Percentiles rank a stretch among this genome's conserved stretches.
Conservation (phyloP, 177 flowering plant species). For the Vitis hybrid region DNA sequence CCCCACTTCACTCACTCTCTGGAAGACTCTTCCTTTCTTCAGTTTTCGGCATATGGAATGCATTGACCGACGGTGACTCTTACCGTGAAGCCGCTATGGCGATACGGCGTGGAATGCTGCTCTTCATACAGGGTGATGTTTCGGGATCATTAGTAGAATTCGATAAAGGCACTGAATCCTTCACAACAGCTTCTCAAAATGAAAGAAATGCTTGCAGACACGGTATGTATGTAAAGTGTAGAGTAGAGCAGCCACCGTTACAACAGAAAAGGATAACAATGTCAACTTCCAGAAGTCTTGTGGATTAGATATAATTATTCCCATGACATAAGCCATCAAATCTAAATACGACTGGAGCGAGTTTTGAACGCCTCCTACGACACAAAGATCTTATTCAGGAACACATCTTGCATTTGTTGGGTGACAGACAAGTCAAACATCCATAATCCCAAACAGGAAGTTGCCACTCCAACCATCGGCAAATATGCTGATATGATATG, state of each 20-base stretch:
- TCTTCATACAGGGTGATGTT: too few relatives aligned
- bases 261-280: slow-evolving; percentile 50
- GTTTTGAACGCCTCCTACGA: slow-evolving; percentile 91
- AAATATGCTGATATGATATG: slow-evolving; percentile 51
- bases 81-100: too few relatives aligned
- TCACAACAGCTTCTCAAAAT: too few relatives aligned
- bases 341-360: slow-evolving; percentile 77
- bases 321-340: slow-evolving; percentile 70
- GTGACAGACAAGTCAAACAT: slow-evolving; percentile 86
- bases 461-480: slow-evolving; percentile 80
- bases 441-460: slow-evolving; percentile 92
- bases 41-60: too few relatives aligned
- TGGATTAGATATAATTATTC: slow-evolving; percentile 75
- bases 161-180: too few relatives aligned
- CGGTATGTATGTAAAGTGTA: slow-evolving; percentile 57
- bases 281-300: slow-evolving; percentile 81
- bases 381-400: slow-evolving; percentile 75
- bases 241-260: slow-evolving; percentile 61
- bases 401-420: slow-evolving; percentile 96
- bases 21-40: slow-evolving; percentile 54
- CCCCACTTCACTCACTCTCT: slow-evolving; percentile 23
- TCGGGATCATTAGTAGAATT: too few relatives aligned
- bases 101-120: too few relatives aligned
- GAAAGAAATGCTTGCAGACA: slow-evolving; percentile 44
- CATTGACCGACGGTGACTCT: too few relatives aligned